A percentile compares a stretch with the other conserved stretches of the same genome.
phyloP scores from a whole-genome alignment of 305 asterid species.

The Galium porrigens region DNA sequence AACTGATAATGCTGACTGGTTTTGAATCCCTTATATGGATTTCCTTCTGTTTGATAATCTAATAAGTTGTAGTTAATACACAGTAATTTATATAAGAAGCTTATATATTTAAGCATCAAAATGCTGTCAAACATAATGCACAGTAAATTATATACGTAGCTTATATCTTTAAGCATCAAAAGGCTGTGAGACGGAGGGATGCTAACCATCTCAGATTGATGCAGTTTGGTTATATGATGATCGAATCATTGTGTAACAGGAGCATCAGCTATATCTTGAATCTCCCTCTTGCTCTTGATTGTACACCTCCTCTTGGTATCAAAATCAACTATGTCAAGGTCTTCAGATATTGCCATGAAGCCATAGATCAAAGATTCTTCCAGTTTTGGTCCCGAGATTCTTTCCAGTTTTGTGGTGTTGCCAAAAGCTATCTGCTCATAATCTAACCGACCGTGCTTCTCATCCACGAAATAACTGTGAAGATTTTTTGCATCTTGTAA shows the following conservation, averaged over 20 bases:
- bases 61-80: neutral
- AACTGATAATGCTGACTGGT: neutral
- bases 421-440: slow-evolving; percentile 12
- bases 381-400: slow-evolving; percentile 4
- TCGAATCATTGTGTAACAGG: neutral
- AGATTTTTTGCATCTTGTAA: slow-evolving; percentile 28
- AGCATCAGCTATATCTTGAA: slow-evolving; percentile 9
- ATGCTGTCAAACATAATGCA: neutral
- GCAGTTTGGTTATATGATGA: no score
- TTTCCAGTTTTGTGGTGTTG: slow-evolving; percentile 3
- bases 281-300: slow-evolving; percentile 26
- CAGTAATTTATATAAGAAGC: neutral
- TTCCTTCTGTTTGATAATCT: neutral
- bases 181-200: neutral
- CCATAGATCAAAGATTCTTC: slow-evolving; percentile 23
- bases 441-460: slow-evolving; percentile 21
- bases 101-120: neutral
- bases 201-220: neutral
- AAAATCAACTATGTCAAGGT: slow-evolving; percentile 26
- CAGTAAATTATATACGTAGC: neutral
- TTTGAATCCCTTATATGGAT: neutral
- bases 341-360: slow-evolving; percentile 28
- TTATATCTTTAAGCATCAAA: neutral
- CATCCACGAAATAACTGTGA: slow-evolving; percentile 21
- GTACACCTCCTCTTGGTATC: slow-evolving; percentile 25